These are phyloP conservation scores for Yamadazyma diddensiae DNA, from an alignment of 1,139 yeast species.

Conservation along the genomic window DNA sequence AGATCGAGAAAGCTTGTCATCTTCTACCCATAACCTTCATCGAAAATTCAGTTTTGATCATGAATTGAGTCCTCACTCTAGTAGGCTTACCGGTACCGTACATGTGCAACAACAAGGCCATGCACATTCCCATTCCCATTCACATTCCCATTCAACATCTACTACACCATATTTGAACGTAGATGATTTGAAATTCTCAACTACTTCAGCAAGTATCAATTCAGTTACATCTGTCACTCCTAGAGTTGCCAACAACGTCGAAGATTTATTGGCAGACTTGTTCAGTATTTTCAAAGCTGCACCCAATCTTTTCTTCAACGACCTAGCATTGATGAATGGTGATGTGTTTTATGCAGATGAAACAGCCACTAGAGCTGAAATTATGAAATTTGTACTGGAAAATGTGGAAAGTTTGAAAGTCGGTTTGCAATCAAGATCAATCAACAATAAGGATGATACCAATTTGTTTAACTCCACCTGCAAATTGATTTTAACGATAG, in stretches of 20 bases:
- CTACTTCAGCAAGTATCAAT: constrained; percentile 7
- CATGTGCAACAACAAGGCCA: constrained; percentile 4
- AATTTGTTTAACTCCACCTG: constrained; percentile 37
- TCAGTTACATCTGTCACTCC: constrained; percentile 3
- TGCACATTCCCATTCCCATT: constrained; percentile 4
- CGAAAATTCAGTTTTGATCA: constrained; percentile 11
- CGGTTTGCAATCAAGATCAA: constrained; percentile 28
- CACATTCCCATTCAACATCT: constrained; percentile 1
- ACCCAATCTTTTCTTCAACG: constrained; percentile 38
- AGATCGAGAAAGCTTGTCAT: constrained; percentile 11
- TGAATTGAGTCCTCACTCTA: constrained; percentile 11
- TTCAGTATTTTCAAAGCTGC: constrained; percentile 32
- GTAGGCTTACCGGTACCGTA: constrained; percentile 4
- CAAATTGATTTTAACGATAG: constrained; percentile 31
- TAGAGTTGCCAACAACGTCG: constrained; percentile 16
- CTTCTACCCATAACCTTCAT: constrained; percentile 6
- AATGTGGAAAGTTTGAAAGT: constrained; percentile 30
- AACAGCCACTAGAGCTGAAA: constrained; percentile 9
- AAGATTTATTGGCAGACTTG: constrained; percentile 35
- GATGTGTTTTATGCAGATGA: constrained; percentile 14
- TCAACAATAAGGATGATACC: constrained; percentile 15
- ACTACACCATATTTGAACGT: constrained; percentile 6
- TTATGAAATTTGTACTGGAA: constrained; percentile 26
- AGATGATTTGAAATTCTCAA: constrained; percentile 11
- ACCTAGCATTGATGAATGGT: constrained; percentile 22